Evolutionary conservation across 2,329 filamentous ascomycete species (phyloP).

Genomic region (Penicillium sp.): DNA sequence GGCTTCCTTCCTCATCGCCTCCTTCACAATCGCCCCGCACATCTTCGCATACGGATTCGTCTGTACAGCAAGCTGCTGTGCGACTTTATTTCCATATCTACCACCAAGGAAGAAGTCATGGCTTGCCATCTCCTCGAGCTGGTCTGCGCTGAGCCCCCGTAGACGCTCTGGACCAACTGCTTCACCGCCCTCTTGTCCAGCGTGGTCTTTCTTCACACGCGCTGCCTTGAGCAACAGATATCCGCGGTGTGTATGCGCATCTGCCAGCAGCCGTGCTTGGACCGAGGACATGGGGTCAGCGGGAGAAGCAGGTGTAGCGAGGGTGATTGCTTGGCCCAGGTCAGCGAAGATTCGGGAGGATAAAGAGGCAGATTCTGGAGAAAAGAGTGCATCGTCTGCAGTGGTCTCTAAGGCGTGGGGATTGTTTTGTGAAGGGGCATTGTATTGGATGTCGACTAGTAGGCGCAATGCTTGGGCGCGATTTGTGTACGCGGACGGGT

Average conservation of each 20-base stretch:
- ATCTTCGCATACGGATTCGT: constrained; percentile 64
- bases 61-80: constrained; percentile 57
- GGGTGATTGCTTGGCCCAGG: constrained; percentile 45
- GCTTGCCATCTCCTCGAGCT: constrained; percentile 57
- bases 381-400: constrained; percentile 25
- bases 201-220: constrained; percentile 21
- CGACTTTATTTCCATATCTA: constrained; percentile 56
- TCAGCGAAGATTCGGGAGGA: constrained; percentile 35
- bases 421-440: neutral
- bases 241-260: constrained; percentile 56
- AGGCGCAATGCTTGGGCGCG: constrained; percentile 52
- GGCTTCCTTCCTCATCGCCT: constrained; percentile 57
- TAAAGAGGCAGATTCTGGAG: constrained; percentile 15
- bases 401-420: constrained; percentile 2
- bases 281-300: constrained; percentile 44
- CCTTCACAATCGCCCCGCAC: constrained; percentile 61
- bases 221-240: constrained; percentile 44
- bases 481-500: constrained; percentile 56
- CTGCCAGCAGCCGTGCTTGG: constrained; percentile 52
- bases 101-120: constrained; percentile 55
- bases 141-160: constrained; percentile 33
- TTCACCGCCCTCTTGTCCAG: neutral
- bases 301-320: constrained; percentile 42
- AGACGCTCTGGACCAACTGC: constrained; percentile 30
- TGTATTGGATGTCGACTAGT: constrained; percentile 27